Evolutionary conservation across 1,284 basidiomycete genomes (phyloP).

Genomic region (Agaricales sp.): DNA sequence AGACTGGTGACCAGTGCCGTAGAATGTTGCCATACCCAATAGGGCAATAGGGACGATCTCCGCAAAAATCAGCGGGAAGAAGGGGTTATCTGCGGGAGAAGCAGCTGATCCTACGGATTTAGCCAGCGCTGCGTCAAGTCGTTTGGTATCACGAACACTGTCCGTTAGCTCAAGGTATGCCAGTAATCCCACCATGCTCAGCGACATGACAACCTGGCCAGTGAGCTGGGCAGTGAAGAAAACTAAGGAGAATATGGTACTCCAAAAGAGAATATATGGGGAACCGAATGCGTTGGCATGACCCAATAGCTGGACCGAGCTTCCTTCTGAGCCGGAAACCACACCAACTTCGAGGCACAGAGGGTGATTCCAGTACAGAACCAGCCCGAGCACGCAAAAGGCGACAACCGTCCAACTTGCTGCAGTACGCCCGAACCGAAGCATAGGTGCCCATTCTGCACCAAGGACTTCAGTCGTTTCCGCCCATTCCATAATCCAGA

Average conservation of each 20-base stretch:
- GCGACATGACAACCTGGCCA: constrained; percentile 69
- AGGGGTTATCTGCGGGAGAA: constrained; percentile 8
- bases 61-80: constrained; percentile 42
- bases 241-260: constrained; percentile 50
- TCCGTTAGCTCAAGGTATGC: constrained; percentile 73
- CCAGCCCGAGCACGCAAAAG: constrained; percentile 24
- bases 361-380: constrained; percentile 63
- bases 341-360: constrained; percentile 58
- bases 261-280: constrained; percentile 77
- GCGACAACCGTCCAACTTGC: constrained; percentile 41
- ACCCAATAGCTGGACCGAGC: constrained; percentile 65
- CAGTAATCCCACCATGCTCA: constrained; percentile 55
- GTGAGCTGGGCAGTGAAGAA: constrained; percentile 71
- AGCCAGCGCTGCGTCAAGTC: constrained; percentile 41
- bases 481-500: constrained; percentile 77
- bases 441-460: constrained; percentile 23
- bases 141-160: constrained; percentile 62
- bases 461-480: constrained; percentile 45
- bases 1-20: constrained; percentile 87
- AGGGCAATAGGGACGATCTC: constrained; percentile 69
- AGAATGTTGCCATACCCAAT: constrained; percentile 72
- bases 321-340: constrained; percentile 17
- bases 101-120: constrained; percentile 24
- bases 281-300: constrained; percentile 89
- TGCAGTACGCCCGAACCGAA: constrained; percentile 52